Evolutionary conservation across 805 yeast species (phyloP).

Genomic region (Candida berthetii): DNA sequence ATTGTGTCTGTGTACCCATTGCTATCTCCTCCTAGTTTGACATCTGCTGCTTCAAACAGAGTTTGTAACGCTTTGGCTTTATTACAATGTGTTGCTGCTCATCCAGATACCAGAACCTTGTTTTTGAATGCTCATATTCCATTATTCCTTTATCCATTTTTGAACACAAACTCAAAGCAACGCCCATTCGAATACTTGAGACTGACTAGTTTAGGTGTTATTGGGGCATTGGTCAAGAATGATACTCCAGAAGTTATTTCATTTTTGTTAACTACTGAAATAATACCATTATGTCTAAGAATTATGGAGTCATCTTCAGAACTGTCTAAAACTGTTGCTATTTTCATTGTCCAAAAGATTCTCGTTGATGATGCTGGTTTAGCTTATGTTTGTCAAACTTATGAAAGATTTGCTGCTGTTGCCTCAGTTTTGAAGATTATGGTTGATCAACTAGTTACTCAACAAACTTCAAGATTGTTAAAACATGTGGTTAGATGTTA

Average conservation of each 20-base stretch:
- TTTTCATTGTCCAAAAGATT: slow-evolving; percentile 90
- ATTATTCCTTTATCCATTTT: slow-evolving; percentile 85
- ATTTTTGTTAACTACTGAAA: slow-evolving; percentile 89
- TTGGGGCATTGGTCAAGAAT: slow-evolving; percentile 94
- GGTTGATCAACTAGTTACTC: slow-evolving; percentile 78
- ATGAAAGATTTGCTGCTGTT: slow-evolving; percentile 91
- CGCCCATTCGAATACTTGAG: slow-evolving; percentile 92
- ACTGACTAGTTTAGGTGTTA: slow-evolving; percentile 89
- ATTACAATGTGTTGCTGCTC: slow-evolving; percentile 95
- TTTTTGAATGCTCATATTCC: slow-evolving; percentile 91
- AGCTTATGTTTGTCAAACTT: slow-evolving; percentile 89
- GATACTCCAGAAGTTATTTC: slow-evolving; percentile 94
- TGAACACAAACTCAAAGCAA: slow-evolving; percentile 86
- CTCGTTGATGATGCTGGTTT: slow-evolving; percentile 88
- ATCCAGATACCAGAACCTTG: slow-evolving; percentile 79
- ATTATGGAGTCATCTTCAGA: slow-evolving; percentile 96
- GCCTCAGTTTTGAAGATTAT: slow-evolving; percentile 79
- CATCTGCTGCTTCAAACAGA: slow-evolving; percentile 83
- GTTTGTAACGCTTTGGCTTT: slow-evolving; percentile 95
- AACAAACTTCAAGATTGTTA: slow-evolving; percentile 76
- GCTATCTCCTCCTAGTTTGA: slow-evolving; percentile 78
- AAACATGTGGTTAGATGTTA: slow-evolving; percentile 95
- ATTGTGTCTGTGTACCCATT: slow-evolving; percentile 87
- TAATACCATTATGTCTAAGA: slow-evolving; percentile 88
- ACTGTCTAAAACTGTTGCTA: slow-evolving; percentile 91